These are phyloP conservation scores for Gonapodya prolifera DNA, from an alignment of 192 early-diverging fungal species.

Conservation along the genomic window DNA sequence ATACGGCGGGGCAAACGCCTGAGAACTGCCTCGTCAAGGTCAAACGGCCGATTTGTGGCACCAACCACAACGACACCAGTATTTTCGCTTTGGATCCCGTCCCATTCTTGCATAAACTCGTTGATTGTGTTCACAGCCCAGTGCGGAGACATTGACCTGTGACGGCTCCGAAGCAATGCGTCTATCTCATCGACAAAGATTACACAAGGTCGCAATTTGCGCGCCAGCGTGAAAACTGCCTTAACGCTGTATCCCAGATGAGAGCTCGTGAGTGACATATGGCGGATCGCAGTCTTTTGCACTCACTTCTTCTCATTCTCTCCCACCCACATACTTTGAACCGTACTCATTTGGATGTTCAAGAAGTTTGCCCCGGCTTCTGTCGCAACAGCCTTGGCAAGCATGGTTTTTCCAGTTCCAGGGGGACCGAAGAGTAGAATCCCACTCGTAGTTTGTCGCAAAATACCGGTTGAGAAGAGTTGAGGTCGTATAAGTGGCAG, in stretches of 20 bases:
- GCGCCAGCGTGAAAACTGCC: constrained; percentile 82
- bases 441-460: constrained; percentile 31
- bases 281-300: not conserved
- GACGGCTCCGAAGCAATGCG: constrained; percentile 67
- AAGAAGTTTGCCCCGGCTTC: constrained; percentile 67
- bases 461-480: constrained; percentile 23
- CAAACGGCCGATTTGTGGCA: constrained; percentile 92
- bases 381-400: constrained; percentile 76
- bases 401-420: constrained; percentile 79
- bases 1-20: constrained; percentile 84
- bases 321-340: constrained; percentile 85
- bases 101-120: constrained; percentile 97
- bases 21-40: constrained; percentile 92
- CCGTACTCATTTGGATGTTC: constrained; percentile 61
- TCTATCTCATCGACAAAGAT: constrained; percentile 95
- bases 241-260: constrained; percentile 10
- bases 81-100: constrained; percentile 54
- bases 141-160: constrained; percentile 28
- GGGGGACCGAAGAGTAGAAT: constrained; percentile 74
- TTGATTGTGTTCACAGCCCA: constrained; percentile 73
- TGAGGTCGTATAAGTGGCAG: constrained; percentile 22
- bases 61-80: constrained; percentile 75
- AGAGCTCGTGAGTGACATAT: not conserved
- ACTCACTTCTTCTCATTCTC: constrained; percentile 82
- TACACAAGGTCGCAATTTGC: constrained; percentile 86